Base-by-base conservation (phyloP, 2,329 filamentous ascomycete genomes). In the Cercospora sp. region DNA sequence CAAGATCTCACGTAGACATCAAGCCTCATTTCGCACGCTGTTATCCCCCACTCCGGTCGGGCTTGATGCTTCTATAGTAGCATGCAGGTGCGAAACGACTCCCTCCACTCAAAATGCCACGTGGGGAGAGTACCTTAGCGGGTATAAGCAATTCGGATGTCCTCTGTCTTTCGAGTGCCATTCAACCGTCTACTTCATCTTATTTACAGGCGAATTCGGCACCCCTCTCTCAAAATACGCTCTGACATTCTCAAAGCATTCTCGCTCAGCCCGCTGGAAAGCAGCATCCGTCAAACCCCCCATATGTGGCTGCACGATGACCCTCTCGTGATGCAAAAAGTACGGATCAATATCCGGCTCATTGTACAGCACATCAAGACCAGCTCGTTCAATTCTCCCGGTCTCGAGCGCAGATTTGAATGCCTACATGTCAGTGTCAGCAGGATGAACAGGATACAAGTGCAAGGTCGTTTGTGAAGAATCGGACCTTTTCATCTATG, bases 281-380 rank as follows among this genome's bases (percentile, higher is more conserved):
- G 88, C 89, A 76, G 90, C 87, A 13, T 90, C 82, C 39, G 88
- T 90, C 3, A 88, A 87, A 0, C 89, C 89, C 1, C 88, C 89
- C 71, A 90, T 90, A 75, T 91, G 89, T 63, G 87, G 87, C n/a
- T 89, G 87, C 64, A 91, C 75, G 79, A 89, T 83, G 0, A 86
- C 86, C 69, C 83, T 83, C 1, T 76, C 69, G 78, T 72, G 80
- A 75, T 26, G 73, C 66, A 78, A 80, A 66, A 90, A 75, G 26
- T 80, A 78, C 23, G 79, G 74, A 72, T 86, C 80, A 1, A 89
- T 81, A 48, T 77, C 70, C 12, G 83, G 84, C 68, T 86, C 84
- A 18, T 82, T 76, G 60, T 66, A 67, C 45, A 84, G 82, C 0
- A 85, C 83, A 69, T 86, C 84, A 42, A 87, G 67, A 0, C 85